These are phyloP conservation scores for Xanthoconium stramineum DNA, from an alignment of 768 basidiomycete species.

Conservation along the genomic window DNA sequence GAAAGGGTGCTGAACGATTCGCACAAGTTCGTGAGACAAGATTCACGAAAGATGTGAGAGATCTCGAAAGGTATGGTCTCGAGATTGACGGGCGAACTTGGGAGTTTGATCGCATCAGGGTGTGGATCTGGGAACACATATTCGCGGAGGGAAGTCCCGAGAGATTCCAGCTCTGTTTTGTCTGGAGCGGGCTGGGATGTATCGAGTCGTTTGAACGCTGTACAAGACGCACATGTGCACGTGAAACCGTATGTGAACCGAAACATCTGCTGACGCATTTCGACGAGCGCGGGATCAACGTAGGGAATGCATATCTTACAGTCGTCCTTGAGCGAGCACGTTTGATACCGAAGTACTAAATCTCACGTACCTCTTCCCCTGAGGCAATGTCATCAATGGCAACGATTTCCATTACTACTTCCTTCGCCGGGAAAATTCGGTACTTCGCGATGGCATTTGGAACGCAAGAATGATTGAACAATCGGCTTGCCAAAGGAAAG, in stretches of 20 bases:
- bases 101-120: slow-evolving; percentile 22
- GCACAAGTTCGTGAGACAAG: slow-evolving; percentile 55
- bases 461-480: slow-evolving; percentile 79
- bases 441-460: slow-evolving; percentile 73
- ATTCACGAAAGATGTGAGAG: slow-evolving; percentile 48
- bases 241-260: slow-evolving; percentile 63
- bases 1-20: slow-evolving; percentile 66
- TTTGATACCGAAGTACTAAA: not conserved
- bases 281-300: slow-evolving; percentile 69
- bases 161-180: slow-evolving; percentile 9
- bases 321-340: not conserved
- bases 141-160: slow-evolving; percentile 34
- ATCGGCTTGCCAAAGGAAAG: slow-evolving; percentile 73
- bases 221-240: slow-evolving; percentile 61
- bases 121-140: slow-evolving; percentile 35
- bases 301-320: slow-evolving; percentile 73
- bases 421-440: slow-evolving; percentile 34
- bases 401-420: slow-evolving; percentile 60
- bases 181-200: slow-evolving; percentile 39
- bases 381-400: slow-evolving; percentile 53
- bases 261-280: slow-evolving; percentile 58
- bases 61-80: slow-evolving; percentile 39
- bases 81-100: slow-evolving; percentile 19
- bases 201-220: slow-evolving; percentile 37
- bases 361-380: slow-evolving; percentile 61